A percentile compares a stretch with the other conserved stretches of the same genome.
These are phyloP conservation scores for Penicillium taxi DNA, from an alignment of 495 filamentous ascomycete species.

Conservation along the genomic window DNA sequence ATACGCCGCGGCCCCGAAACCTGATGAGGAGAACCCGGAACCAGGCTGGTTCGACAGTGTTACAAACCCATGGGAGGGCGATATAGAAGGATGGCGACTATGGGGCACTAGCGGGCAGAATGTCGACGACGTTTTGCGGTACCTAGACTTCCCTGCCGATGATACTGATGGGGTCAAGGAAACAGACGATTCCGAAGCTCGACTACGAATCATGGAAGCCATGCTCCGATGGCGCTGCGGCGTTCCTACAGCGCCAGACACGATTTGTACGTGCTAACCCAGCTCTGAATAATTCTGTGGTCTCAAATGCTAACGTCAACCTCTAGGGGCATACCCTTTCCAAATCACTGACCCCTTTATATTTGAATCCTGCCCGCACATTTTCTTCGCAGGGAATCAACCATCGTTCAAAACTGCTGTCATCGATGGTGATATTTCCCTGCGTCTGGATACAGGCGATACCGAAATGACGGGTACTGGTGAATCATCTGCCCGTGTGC, in stretches of 20 bases:
- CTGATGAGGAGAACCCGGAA: conserved; percentile 39
- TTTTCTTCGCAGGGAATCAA: conserved; percentile 88
- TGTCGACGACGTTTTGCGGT: conserved; percentile 87
- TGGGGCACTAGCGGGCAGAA: conserved; percentile 86
- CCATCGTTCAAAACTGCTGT: conserved; percentile 69
- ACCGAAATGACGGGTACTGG: conserved; percentile 36
- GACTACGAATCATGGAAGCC: conserved; percentile 81
- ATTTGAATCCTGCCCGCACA: conserved; percentile 71
- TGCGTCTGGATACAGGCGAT: conserved; percentile 25
- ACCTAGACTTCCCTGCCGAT: conserved; percentile 47
- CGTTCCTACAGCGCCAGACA: conserved; percentile 96
- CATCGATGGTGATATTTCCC: conserved; percentile 47
- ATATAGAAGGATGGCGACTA: conserved; percentile 78
- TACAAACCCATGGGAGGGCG: conserved; percentile 89
- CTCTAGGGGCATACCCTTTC: conserved; percentile 92
- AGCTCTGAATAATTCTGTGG: not conserved
- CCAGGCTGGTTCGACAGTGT: conserved; percentile 77
- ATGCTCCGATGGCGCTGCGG: conserved; percentile 84
- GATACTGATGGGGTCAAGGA: conserved; percentile 16
- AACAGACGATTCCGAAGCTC: conserved; percentile 51
- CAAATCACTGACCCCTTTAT: conserved; percentile 87
- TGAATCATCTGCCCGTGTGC: conserved; percentile 53
- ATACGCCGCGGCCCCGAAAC: conserved; percentile 48
- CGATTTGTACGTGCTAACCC: conserved; percentile 61
- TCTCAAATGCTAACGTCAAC: conserved; percentile 6